Conservation (phyloP, 2,329 filamentous ascomycete genomes). For the Botrytis elliptica region DNA sequence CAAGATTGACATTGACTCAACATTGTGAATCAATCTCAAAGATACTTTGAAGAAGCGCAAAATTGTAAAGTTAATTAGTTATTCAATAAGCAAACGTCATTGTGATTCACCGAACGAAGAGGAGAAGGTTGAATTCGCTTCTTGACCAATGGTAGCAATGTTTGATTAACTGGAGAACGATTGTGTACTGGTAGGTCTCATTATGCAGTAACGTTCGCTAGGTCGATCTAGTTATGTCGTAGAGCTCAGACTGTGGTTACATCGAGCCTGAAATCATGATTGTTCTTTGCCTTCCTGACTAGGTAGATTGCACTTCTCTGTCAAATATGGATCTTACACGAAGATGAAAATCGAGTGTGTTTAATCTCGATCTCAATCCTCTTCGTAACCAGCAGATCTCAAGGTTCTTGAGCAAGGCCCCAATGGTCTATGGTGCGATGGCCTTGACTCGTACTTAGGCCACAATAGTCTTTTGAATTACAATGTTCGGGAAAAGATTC, state of each 20-base stretch:
- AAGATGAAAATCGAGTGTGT: not conserved
- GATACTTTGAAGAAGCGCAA: not conserved
- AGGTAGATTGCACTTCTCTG: not conserved
- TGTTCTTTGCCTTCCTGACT: not conserved
- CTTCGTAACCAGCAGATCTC: not conserved
- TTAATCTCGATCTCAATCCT: not conserved
- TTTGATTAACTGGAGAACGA: not conserved
- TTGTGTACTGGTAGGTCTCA: not conserved
- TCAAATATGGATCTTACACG: not conserved
- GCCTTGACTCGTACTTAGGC: not conserved
- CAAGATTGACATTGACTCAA: not conserved
- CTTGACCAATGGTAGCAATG: not conserved
- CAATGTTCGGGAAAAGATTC: not conserved
- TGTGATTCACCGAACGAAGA: not conserved
- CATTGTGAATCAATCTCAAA: not conserved
- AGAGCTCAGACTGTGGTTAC: not conserved
- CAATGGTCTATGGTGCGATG: not conserved
- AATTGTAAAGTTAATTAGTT: not conserved
- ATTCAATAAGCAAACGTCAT: not conserved
- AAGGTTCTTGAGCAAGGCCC: not conserved
- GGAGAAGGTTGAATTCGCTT: not conserved
- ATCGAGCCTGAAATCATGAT: not conserved
- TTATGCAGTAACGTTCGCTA: not conserved
- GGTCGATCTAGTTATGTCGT: not conserved
- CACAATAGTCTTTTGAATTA: not conserved